Evolutionary conservation across 2,329 filamentous ascomycete genomes (phyloP).

Genomic region (Coniochaeta prunicola): DNA sequence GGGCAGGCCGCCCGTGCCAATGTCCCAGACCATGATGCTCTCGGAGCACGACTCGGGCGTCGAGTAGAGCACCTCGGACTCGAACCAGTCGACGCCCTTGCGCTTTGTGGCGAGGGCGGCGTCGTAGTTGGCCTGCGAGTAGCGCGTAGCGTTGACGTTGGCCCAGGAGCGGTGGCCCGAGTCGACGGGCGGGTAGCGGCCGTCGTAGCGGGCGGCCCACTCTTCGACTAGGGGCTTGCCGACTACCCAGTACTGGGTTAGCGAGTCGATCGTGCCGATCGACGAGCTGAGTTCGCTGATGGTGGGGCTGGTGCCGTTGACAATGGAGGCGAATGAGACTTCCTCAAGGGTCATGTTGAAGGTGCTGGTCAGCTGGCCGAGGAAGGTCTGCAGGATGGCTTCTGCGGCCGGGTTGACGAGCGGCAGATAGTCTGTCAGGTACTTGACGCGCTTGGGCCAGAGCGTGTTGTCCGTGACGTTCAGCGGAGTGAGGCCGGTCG

Average conservation of each 20-base stretch:
- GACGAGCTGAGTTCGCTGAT: conserved; percentile 17
- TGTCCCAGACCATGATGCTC: conserved; percentile 31
- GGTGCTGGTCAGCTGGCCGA: conserved; percentile 23
- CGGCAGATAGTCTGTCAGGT: conserved; percentile 31
- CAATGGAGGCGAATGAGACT: conserved; percentile 26
- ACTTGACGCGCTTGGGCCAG: conserved; percentile 30
- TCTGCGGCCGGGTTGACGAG: conserved; percentile 30
- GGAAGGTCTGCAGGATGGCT: conserved; percentile 26
- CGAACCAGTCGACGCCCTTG: conserved; percentile 26
- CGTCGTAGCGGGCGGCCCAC: conserved; percentile 24
- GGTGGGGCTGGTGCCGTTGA: conserved; percentile 22
- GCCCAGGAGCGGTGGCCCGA: conserved; percentile 23
- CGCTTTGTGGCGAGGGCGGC: conserved; percentile 20
- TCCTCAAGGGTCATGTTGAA: conserved; percentile 28
- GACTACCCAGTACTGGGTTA: conserved; percentile 24
- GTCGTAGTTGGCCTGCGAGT: conserved; percentile 15
- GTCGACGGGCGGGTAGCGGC: conserved; percentile 30
- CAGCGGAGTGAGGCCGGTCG: conserved; percentile 28
- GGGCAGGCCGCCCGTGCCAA: conserved; percentile 31
- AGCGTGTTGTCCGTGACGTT: conserved; percentile 22
- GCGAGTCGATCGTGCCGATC: conserved; percentile 20
- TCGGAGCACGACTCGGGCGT: conserved; percentile 30
- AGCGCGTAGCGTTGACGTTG: conserved; percentile 17
- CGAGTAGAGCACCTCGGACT: conserved; percentile 24
- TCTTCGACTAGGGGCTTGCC: conserved; percentile 22